Base-by-base conservation (phyloP, 495 filamentous ascomycete species). In the Chaetomium tenue region DNA sequence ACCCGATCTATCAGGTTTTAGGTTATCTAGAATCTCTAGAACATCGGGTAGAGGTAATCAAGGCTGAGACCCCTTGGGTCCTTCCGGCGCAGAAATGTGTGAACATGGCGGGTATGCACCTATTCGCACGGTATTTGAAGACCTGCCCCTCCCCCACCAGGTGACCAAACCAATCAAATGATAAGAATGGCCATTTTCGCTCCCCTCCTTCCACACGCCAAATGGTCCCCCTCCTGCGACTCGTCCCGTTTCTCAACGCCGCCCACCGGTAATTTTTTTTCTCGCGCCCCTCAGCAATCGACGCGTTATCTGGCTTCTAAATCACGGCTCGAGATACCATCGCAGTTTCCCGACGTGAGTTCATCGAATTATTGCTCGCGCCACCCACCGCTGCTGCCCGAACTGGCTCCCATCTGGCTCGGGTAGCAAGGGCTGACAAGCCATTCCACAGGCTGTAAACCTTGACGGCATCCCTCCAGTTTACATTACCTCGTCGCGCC, bases 111-210 rank as follows among this genome's bases (percentile, higher is more conserved):
- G 25, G 9, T 11, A 33, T 25, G 56, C 40, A n/a, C n/a, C n/a
- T n/a, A n/a, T n/a, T n/a, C n/a, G 25, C 23, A 59, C 56, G 26
- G 54, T 33, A 28, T 18, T 15, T 16, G 5, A 37, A 20, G 33
- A 33, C 58, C 28, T 68, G 62, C 66, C 62, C 66, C 66, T 65
- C 66, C 66, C 66, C 66, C 63, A 63, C 66, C 59, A 12, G 13
- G n/a, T 0, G 20, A 37, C 37, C 47, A 28, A 42, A 16, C 62
- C 66, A 64, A 68, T 64, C 58, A 68, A 60, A 67, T 50, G 65
- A 63, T 50, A 59, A 52, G 63, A 64, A 44, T 57, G 50, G 22
- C 60, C 54, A 54, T 58, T 56, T 63, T 63, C 57, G 48, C 44
- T 68, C 66, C 62, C 51, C 59, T 65, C 63, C 59, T 22, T 60